These are phyloP conservation scores for Mortierella sp. DNA, from an alignment of 371 early-diverging fungal genomes.

Conservation along the genomic window DNA sequence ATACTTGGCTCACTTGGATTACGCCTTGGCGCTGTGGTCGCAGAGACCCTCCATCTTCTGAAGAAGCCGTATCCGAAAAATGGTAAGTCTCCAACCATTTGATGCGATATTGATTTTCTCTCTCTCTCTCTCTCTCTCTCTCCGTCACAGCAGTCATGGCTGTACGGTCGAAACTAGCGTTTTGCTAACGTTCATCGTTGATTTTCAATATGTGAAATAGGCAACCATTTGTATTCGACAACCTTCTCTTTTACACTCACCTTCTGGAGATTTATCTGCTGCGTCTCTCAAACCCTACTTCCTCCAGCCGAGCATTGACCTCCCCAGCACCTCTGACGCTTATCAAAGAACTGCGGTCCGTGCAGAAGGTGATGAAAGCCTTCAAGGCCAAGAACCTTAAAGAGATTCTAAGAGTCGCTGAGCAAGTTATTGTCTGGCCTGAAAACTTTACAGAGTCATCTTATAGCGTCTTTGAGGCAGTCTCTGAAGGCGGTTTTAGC, in stretches of 20 bases:
- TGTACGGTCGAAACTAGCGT: too few species aligned
- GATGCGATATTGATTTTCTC: too few species aligned
- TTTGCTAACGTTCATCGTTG: not conserved
- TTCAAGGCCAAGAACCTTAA: conserved; percentile 42
- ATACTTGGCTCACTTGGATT: conserved; percentile 45
- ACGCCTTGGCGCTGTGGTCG: conserved; percentile 50
- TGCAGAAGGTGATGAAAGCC: conserved; percentile 43
- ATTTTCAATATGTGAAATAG: conserved; percentile 9
- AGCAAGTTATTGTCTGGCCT: conserved; percentile 43
- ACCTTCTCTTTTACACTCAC: conserved; percentile 44
- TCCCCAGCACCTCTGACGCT: conserved; percentile 35
- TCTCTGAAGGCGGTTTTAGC: conserved; percentile 11
- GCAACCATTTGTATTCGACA: conserved; percentile 52
- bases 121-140: too few species aligned
- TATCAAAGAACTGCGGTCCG: conserved; percentile 32
- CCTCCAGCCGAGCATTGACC: conserved; percentile 19
- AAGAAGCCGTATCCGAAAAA: conserved; percentile 38
- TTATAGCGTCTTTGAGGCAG: conserved; percentile 30
- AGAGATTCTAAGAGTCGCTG: conserved; percentile 43
- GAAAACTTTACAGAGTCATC: conserved; percentile 44
- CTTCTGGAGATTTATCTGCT: conserved; percentile 36
- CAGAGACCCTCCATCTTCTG: conserved; percentile 20
- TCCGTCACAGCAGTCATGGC: too few species aligned
- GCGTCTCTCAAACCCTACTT: conserved; percentile 42
- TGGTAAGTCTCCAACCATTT: conserved; percentile 20